A percentile compares a stretch with the other conserved stretches of the same genome.
phyloP scores from a whole-genome alignment of 129 eudicot species.

The Flaveria sonorensis region DNA sequence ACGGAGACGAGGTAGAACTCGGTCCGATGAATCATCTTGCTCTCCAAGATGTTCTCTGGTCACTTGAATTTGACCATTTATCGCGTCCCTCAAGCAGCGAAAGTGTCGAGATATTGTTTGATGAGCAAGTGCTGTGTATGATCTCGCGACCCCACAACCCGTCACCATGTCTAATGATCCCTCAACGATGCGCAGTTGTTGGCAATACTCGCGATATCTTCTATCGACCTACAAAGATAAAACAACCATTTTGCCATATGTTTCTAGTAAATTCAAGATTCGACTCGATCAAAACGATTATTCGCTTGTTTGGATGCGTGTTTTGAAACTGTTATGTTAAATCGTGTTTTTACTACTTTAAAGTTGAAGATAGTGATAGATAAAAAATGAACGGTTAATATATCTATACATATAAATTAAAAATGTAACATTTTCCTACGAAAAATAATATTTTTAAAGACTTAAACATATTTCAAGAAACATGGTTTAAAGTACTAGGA shows the following conservation, averaged over 20 bases:
- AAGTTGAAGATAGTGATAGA: too few species aligned
- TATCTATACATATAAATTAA: not conserved
- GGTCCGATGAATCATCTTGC: conserved; percentile 47
- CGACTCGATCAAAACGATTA: not conserved
- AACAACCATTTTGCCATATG: not conserved
- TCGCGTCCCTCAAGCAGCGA: conserved; percentile 69
- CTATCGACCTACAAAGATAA: conserved; percentile 68
- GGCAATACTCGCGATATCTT: conserved; percentile 68
- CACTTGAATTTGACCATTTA: conserved; percentile 59
- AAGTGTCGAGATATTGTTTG: conserved; percentile 83
- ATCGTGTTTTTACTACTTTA: too few species aligned
- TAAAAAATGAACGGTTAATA: not conserved
- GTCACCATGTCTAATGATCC: conserved; percentile 70
- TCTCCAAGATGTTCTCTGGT: conserved; percentile 68
- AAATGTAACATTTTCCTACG: not conserved
- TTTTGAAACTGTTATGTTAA: too few species aligned
- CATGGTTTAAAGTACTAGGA: not conserved
- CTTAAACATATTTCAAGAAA: not conserved
- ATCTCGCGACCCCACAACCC: conserved; percentile 71
- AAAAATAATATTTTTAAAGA: not conserved
- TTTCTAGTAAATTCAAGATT: not conserved
- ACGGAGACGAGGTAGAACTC: conserved; percentile 74
- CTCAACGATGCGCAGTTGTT: conserved; percentile 64
- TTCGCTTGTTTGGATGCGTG: too few species aligned
- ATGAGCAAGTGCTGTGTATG: conserved; percentile 76